Evolutionary conservation across 2,329 filamentous ascomycete genomes (phyloP).

Genomic region (Parasarocladium wereldwijsianum): DNA sequence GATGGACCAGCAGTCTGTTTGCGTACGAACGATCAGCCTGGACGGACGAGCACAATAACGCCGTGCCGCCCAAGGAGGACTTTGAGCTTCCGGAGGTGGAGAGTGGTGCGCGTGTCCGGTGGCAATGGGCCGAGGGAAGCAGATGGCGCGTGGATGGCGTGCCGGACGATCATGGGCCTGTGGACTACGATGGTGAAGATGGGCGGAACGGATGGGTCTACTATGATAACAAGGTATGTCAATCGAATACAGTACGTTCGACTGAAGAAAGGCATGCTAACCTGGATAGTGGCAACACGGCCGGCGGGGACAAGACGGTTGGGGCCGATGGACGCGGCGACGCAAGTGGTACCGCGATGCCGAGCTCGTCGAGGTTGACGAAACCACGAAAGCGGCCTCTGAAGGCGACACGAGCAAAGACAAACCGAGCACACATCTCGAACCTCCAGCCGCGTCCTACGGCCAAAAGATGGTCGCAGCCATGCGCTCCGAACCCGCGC

Average conservation of each 20-base stretch:
- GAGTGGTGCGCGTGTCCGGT: slow-evolving; percentile 40
- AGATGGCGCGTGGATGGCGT: slow-evolving; percentile 79
- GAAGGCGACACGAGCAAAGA: slow-evolving; percentile 23
- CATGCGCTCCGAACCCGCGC: slow-evolving; percentile 6
- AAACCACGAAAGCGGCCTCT: slow-evolving; percentile 12
- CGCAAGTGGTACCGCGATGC: slow-evolving; percentile 96
- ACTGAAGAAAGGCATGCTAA: slow-evolving; percentile 5
- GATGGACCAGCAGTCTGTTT: slow-evolving; percentile 86
- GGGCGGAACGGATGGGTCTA: slow-evolving; percentile 81
- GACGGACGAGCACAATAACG: slow-evolving; percentile 91
- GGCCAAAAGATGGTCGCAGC: slow-evolving; percentile 22
- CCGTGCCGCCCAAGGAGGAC: slow-evolving; percentile 58
- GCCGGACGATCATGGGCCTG: slow-evolving; percentile 27
- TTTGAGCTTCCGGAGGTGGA: slow-evolving; percentile 49
- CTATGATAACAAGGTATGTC: slow-evolving; percentile 82
- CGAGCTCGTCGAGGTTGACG: slow-evolving; percentile 67
- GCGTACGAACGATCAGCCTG: slow-evolving; percentile 80
- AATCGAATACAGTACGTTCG: no score
- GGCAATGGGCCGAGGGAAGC: slow-evolving; percentile 71
- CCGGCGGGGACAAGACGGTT: slow-evolving; percentile 71
- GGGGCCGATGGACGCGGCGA: slow-evolving; percentile 85
- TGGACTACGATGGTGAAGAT: slow-evolving; percentile 41
- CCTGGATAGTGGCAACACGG: slow-evolving; percentile 71
- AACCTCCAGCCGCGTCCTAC: slow-evolving; percentile 14
- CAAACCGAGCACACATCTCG: slow-evolving; percentile 11